Conservation (phyloP, 2,329 filamentous ascomycete genomes). For the Trichoderma atrobrunneum region DNA sequence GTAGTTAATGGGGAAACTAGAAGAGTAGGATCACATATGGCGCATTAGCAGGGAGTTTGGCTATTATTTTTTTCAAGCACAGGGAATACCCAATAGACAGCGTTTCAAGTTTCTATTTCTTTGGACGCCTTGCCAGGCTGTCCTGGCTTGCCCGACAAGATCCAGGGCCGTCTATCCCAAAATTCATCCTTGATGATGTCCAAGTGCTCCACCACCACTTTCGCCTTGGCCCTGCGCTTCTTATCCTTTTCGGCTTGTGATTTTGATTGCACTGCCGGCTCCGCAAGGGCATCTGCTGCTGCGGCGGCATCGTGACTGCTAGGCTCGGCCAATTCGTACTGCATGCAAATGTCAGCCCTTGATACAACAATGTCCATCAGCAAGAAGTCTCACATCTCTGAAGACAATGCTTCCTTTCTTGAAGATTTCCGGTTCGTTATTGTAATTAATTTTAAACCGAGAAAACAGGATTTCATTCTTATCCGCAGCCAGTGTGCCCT, state of each 20-base stretch:
- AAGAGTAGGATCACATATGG: neutral
- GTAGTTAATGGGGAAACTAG: neutral
- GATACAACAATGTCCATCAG: neutral
- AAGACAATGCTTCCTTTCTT: conserved; percentile 92
- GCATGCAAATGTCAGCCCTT: conserved; percentile 24
- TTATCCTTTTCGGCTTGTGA: conserved; percentile 80
- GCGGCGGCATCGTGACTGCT: conserved; percentile 44
- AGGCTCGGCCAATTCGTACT: conserved; percentile 71
- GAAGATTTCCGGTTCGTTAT: conserved; percentile 89
- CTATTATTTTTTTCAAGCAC: conserved; percentile 24
- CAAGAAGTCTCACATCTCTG: conserved; percentile 59
- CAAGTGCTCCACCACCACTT: conserved; percentile 76
- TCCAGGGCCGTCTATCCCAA: conserved; percentile 84
- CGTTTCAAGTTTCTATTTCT: conserved; percentile 41
- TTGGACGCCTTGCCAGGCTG: conserved; percentile 65
- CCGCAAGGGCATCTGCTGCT: conserved; percentile 48
- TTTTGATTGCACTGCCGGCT: conserved; percentile 62
- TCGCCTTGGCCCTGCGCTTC: conserved; percentile 77
- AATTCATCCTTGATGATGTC: conserved; percentile 97
- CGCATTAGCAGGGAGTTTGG: conserved; percentile 29
- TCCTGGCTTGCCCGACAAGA: conserved; percentile 66
- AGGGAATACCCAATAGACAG: conserved; percentile 31
- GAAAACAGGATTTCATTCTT: conserved; percentile 97
- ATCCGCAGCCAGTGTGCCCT: conserved; percentile 81
- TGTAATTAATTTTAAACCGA: conserved; percentile 91